phyloP scores from a whole-genome alignment of 2,329 filamentous ascomycete species.

The Hypoxylon sp. region DNA sequence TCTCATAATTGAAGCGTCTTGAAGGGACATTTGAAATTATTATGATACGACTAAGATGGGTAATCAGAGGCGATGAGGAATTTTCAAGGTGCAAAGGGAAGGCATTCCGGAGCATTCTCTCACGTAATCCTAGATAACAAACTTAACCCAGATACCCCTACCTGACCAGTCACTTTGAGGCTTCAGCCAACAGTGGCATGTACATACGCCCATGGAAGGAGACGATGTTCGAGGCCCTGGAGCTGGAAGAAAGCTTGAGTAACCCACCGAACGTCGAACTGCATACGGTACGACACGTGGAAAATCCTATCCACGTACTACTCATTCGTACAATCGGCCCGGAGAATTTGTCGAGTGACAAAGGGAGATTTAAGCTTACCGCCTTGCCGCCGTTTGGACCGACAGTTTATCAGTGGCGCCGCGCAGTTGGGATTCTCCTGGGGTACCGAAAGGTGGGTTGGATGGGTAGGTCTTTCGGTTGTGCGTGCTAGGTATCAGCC shows the following conservation, averaged over 20 bases:
- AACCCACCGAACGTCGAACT: constrained; percentile 36
- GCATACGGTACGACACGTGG: constrained; percentile 43
- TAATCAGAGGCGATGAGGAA: constrained; percentile 10
- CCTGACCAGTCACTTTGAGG: constrained; percentile 40
- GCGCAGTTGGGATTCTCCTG: constrained; percentile 31
- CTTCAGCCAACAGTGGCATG: constrained; percentile 18
- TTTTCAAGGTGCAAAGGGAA: constrained; percentile 1
- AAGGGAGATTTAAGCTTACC: constrained; percentile 45
- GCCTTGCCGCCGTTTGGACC: constrained; percentile 35
- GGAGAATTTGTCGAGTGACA: constrained; percentile 41
- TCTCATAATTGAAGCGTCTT: constrained; percentile 11
- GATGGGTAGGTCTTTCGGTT: constrained; percentile 12
- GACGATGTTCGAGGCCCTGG: constrained; percentile 17
- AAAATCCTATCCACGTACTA: constrained; percentile 40
- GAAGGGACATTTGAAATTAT: constrained; percentile 22
- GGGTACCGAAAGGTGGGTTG: constrained; percentile 40
- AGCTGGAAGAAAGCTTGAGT: constrained; percentile 28
- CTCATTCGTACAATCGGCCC: constrained; percentile 44
- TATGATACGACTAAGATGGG: neutral
- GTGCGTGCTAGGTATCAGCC: constrained; percentile 22
- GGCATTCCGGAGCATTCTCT: constrained; percentile 20
- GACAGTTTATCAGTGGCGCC: constrained; percentile 34
- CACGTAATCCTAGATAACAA: constrained; percentile 34
- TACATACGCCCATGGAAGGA: neutral
- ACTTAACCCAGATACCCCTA: constrained; percentile 14